phyloP scores from a whole-genome alignment of 805 yeast species.

The Cyberlindnera misumaiensis region DNA sequence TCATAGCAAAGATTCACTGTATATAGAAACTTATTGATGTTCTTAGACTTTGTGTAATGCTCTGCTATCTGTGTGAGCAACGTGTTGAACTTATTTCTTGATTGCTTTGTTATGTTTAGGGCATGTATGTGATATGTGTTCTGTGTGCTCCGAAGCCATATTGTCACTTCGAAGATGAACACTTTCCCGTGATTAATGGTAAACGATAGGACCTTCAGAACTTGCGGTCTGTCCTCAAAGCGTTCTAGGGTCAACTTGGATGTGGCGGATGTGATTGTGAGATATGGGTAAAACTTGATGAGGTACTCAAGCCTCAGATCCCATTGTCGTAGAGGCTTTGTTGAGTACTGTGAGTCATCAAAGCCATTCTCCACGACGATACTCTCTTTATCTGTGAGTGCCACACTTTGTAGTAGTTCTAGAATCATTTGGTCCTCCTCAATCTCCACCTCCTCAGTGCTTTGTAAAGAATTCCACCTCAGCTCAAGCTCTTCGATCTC shows the following conservation, averaged over 20 bases:
- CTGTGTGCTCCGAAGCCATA: conserved; percentile 10
- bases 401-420: conserved; percentile 4
- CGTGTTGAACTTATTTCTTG: conserved; percentile 20
- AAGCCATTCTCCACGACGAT: conserved; percentile 5
- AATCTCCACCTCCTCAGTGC: conserved; percentile 4
- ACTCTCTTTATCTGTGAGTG: background rate
- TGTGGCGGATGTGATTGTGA: conserved; percentile 7
- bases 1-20: conserved; percentile 15
- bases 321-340: conserved; percentile 21
- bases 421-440: conserved; percentile 10
- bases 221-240: conserved; percentile 4
- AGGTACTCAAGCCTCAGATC: conserved; percentile 15
- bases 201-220: conserved; percentile 18
- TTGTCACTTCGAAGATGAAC: conserved; percentile 10
- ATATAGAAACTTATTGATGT: conserved; percentile 18
- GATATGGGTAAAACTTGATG: conserved; percentile 19
- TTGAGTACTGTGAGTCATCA: conserved; percentile 10
- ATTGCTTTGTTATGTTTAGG: conserved; percentile 8
- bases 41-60: conserved; percentile 7
- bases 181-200: conserved; percentile 6
- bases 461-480: conserved; percentile 16
- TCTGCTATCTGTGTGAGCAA: conserved; percentile 6
- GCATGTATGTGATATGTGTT: conserved; percentile 10
- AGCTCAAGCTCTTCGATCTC: conserved; percentile 17
- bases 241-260: conserved; percentile 16